Evolutionary conservation across 805 yeast species (phyloP).

Genomic region (Tetrapisispora fleetii): DNA sequence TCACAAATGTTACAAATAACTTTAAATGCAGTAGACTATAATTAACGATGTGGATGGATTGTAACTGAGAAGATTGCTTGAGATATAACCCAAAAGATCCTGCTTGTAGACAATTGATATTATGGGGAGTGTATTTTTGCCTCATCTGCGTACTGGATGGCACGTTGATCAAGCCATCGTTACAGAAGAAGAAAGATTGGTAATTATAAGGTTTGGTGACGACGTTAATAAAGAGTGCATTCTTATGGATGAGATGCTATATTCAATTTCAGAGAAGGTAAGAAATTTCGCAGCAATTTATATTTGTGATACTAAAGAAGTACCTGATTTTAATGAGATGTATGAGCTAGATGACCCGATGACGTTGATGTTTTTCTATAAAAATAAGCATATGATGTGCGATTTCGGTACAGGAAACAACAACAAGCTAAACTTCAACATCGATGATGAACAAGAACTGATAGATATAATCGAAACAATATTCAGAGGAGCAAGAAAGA

Average conservation of each 20-base stretch:
- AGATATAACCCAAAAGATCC: too few species aligned
- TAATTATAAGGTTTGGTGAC: slow-evolving; percentile 80
- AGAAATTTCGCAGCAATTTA: slow-evolving; percentile 83
- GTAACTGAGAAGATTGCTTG: too few species aligned
- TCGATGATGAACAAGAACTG: slow-evolving; percentile 76
- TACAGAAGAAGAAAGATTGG: slow-evolving; percentile 83
- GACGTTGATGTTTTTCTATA: slow-evolving; percentile 85
- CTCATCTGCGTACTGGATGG: slow-evolving; percentile 81
- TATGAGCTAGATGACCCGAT: slow-evolving; percentile 61
- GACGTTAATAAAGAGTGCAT: slow-evolving; percentile 70
- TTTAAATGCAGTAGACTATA: too few species aligned
- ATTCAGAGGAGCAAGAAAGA: slow-evolving; percentile 84
- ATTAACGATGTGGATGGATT: too few species aligned
- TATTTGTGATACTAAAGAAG: slow-evolving; percentile 79
- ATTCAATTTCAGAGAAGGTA: slow-evolving; percentile 69
- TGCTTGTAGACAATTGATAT: too few species aligned
- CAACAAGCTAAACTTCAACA: slow-evolving; percentile 77
- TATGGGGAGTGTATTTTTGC: slow-evolving; percentile 77
- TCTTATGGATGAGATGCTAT: slow-evolving; percentile 83
- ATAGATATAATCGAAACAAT: slow-evolving; percentile 85
- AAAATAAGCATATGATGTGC: slow-evolving; percentile 95
- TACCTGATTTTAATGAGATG: slow-evolving; percentile 72
- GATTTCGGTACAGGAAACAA: slow-evolving; percentile 98
- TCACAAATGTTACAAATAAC: too few species aligned
- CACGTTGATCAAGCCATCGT: slow-evolving; percentile 97